A percentile compares a stretch with the other conserved stretches of the same genome.
These are phyloP conservation scores for Metschnikowia amazonensis DNA, from an alignment of 805 yeast species.

Conservation along the genomic window DNA sequence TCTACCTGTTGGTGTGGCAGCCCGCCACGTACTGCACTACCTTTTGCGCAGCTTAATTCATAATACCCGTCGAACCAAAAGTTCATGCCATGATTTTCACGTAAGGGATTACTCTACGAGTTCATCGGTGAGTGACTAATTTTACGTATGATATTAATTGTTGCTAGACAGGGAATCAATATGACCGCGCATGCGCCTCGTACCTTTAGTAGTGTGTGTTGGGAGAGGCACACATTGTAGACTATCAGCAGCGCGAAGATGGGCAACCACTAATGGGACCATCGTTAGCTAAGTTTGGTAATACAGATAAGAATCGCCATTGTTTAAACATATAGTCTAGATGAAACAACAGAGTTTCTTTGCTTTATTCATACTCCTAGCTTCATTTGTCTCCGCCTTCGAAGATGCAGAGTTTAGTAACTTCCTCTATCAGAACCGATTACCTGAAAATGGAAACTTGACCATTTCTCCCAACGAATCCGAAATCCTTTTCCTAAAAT, in stretches of 20 bases:
- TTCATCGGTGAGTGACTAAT: no score
- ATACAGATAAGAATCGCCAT: background rate
- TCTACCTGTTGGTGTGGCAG: background rate
- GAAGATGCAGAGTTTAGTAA: background rate
- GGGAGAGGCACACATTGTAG: background rate
- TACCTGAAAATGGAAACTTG: background rate
- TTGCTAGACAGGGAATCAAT: no score
- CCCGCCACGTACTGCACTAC: background rate
- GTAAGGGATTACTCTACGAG: background rate
- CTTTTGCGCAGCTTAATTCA: background rate
- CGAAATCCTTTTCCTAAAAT: background rate
- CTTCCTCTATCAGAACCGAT: background rate
- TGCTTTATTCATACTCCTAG: background rate
- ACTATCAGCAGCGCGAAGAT: constrained; percentile 5
- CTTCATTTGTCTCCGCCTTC: constrained; percentile 1
- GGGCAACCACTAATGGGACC: background rate
- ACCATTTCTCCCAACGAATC: background rate
- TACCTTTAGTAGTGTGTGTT: background rate
- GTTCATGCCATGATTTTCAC: background rate
- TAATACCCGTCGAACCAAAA: background rate
- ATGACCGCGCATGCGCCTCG: no score
- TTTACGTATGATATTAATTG: no score
- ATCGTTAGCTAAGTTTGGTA: background rate
- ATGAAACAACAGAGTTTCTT: background rate
- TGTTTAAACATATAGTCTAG: background rate